Percentiles rank a stretch among this genome's conserved stretches.
Evolutionary conservation across 2,329 filamentous ascomycete species (phyloP).

Genomic region (Elsinoe necatrix): DNA sequence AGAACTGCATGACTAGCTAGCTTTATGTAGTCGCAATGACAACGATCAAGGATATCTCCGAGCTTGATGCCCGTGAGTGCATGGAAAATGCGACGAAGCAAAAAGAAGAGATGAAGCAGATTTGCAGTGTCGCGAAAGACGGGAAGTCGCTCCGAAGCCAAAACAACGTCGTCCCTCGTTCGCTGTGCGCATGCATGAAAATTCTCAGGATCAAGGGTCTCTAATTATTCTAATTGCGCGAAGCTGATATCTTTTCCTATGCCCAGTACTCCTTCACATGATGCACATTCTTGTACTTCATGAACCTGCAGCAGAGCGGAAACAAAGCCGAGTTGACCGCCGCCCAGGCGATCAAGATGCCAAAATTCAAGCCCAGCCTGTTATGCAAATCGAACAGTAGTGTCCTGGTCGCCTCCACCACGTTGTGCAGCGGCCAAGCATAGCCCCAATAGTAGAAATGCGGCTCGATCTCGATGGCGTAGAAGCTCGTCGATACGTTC

Average conservation of each 20-base stretch:
- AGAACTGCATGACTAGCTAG: no score
- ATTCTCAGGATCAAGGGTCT: no score
- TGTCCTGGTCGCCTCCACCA: constrained; percentile 52
- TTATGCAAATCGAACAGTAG: constrained; percentile 54
- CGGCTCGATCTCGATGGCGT: constrained; percentile 50
- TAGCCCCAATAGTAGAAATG: constrained; percentile 55
- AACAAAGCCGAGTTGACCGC: constrained; percentile 47
- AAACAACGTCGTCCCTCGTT: no score
- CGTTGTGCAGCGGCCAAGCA: constrained; percentile 54
- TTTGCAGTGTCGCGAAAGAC: no score
- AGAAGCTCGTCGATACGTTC: constrained; percentile 54
- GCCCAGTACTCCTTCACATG: constrained; percentile 28
- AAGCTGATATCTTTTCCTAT: neutral
- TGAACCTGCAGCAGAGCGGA: constrained; percentile 40
- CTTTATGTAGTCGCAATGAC: no score
- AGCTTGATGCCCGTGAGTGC: no score
- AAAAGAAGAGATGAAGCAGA: no score
- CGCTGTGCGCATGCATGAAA: no score
- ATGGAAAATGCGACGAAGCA: no score
- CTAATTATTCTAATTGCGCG: neutral
- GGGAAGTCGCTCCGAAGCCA: no score
- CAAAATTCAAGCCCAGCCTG: constrained; percentile 52
- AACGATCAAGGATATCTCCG: no score
- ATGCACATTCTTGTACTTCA: constrained; percentile 33
- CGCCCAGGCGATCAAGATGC: constrained; percentile 51